Conservation (phyloP, 495 filamentous ascomycete species). For the Aspergillus steynii region DNA sequence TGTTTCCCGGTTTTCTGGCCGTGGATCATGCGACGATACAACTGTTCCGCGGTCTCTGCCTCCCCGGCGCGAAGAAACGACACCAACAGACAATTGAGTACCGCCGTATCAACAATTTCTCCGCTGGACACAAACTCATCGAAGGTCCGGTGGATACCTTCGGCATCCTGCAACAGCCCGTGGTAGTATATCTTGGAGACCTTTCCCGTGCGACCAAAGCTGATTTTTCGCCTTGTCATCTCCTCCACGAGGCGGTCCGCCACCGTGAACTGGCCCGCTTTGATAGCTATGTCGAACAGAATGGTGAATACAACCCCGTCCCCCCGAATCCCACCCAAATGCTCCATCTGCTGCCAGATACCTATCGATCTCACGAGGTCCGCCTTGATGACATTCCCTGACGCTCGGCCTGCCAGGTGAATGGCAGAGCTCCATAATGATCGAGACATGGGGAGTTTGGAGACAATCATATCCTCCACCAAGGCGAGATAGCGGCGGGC, state of each 20-base stretch:
- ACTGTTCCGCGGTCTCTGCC: conserved; percentile 65
- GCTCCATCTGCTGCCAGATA: conserved; percentile 90
- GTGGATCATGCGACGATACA: conserved; percentile 77
- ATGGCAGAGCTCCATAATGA: conserved; percentile 83
- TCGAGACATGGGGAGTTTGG: conserved; percentile 60
- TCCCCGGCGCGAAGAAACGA: conserved; percentile 76
- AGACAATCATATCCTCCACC: conserved; percentile 75
- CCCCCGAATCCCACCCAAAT: conserved; percentile 58
- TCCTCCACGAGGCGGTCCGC: conserved; percentile 83
- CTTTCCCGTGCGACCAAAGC: conserved; percentile 71
- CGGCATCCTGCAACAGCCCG: conserved; percentile 67
- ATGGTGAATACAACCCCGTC: conserved; percentile 84
- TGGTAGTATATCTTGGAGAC: conserved; percentile 79
- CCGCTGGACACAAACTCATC: conserved; percentile 73
- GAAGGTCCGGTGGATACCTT: conserved; percentile 70
- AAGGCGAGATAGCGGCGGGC: conserved; percentile 77
- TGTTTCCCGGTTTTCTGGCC: conserved; percentile 31
- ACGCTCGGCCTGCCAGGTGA: conserved; percentile 71
- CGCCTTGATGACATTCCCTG: conserved; percentile 56
- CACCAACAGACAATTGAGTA: conserved; percentile 80
- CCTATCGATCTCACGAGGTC: conserved; percentile 73
- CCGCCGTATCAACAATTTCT: conserved; percentile 84
- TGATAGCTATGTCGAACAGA: conserved; percentile 84
- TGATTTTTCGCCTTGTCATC: conserved; percentile 66
- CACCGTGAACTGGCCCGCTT: conserved; percentile 76